These are phyloP conservation scores for Antarctomyces pellizariae DNA, from an alignment of 495 filamentous ascomycete species.

Conservation along the genomic window DNA sequence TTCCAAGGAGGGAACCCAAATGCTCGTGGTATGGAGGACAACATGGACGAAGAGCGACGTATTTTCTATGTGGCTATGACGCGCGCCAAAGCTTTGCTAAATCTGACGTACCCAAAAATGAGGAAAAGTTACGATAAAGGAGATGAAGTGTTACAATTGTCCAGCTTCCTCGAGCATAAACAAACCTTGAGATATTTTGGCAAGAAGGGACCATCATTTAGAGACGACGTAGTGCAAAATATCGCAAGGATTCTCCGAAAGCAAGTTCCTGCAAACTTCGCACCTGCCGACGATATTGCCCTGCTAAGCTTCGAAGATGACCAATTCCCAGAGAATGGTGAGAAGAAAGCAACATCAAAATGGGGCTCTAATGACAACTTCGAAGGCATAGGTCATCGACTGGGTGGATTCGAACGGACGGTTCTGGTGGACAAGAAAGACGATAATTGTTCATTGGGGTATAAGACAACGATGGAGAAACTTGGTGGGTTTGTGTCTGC, in stretches of 20 bases:
- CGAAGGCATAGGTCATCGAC: conserved; percentile 6
- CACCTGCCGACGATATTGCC: conserved; percentile 21
- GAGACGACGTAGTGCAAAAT: conserved; percentile 26
- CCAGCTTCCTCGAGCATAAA: conserved; percentile 33
- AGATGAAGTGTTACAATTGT: conserved; percentile 38
- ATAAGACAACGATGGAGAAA: conserved; percentile 11
- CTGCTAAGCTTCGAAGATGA: conserved; percentile 33
- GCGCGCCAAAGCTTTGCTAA: conserved; percentile 72
- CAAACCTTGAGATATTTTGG: conserved; percentile 26
- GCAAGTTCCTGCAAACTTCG: conserved; percentile 23
- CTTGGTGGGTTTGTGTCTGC: conserved; percentile 4
- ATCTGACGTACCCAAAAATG: conserved; percentile 58
- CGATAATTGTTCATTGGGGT: conserved; percentile 13
- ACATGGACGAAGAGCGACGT: conserved; percentile 71
- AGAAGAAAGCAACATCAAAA: conserved; percentile 12
- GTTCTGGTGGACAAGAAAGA: conserved; percentile 12
- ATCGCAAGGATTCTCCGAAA: conserved; percentile 40
- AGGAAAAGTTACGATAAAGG: conserved; percentile 36
- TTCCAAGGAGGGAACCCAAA: conserved; percentile 91
- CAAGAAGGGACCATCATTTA: conserved; percentile 31
- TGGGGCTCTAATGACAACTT: conserved; percentile 15
- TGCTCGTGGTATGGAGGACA: conserved; percentile 74
- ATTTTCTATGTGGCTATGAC: conserved; percentile 98
- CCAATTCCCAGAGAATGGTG: conserved; percentile 35
- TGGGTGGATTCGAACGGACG: conserved; percentile 16